These are phyloP conservation scores for Fraxinus baroniana DNA, from an alignment of 305 asterid genomes.

Conservation along the genomic window DNA sequence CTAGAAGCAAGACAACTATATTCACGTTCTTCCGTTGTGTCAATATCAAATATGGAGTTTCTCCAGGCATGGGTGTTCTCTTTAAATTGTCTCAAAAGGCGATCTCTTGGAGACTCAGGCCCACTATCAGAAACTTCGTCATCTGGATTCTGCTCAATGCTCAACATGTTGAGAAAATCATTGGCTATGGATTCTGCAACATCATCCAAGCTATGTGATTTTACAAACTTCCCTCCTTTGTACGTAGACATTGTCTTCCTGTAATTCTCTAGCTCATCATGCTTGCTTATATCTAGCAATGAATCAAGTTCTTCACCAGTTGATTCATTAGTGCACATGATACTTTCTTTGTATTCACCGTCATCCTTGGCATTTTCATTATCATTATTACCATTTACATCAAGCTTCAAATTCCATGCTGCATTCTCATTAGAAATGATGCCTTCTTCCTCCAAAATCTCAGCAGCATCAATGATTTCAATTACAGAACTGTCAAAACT, in stretches of 20 bases:
- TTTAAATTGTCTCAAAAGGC: conserved; percentile 39
- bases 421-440: conserved; percentile 28
- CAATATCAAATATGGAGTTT: conserved; percentile 33
- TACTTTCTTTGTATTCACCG: conserved; percentile 24
- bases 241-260: conserved; percentile 21
- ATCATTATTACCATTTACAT: conserved; percentile 23
- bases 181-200: conserved; percentile 66
- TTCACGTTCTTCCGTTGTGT: conserved; percentile 5
- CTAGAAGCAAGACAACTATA: conserved; percentile 12
- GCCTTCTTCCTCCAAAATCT: conserved; percentile 48
- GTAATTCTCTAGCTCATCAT: conserved; percentile 33
- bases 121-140: conserved; percentile 34
- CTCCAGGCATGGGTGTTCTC: conserved; percentile 31
- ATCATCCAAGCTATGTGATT: conserved; percentile 59
- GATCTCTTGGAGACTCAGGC: conserved; percentile 35
- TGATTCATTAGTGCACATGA: conserved; percentile 21
- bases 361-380: conserved; percentile 28
- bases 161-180: conserved; percentile 73
- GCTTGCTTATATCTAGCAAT: conserved; percentile 24
- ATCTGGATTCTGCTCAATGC: conserved; percentile 37
- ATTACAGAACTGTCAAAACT: conserved; percentile 36
- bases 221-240: conserved; percentile 31
- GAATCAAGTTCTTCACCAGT: conserved; percentile 39
- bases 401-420: conserved; percentile 33
- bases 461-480: conserved; percentile 59